phyloP scores from a whole-genome alignment of 192 early-diverging fungal genomes.

The Backusella psychrophila region DNA sequence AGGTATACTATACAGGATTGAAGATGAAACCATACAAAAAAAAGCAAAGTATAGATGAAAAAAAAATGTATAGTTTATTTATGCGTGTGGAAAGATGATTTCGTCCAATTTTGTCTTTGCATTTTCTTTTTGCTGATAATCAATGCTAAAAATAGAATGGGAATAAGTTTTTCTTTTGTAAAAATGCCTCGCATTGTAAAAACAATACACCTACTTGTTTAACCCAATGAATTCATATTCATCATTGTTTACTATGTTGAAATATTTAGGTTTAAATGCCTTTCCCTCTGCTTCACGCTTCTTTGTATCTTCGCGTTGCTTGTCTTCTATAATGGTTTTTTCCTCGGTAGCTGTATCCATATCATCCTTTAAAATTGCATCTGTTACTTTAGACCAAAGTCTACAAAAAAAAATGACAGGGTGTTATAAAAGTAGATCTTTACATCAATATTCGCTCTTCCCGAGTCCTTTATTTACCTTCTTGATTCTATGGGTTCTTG shows the following conservation, averaged over 20 bases:
- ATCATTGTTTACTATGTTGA: constrained; percentile 29
- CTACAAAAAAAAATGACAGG: constrained; percentile 13
- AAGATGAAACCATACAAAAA: no score
- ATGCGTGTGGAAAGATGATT: neutral
- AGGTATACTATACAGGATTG: no score
- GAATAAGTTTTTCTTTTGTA: neutral
- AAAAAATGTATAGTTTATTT: neutral
- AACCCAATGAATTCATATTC: constrained; percentile 22
- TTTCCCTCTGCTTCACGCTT: constrained; percentile 15
- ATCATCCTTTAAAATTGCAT: constrained; percentile 58
- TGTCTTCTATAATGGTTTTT: constrained; percentile 72
- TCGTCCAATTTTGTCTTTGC: constrained; percentile 3
- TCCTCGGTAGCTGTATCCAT: constrained; percentile 66
- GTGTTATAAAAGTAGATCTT: neutral
- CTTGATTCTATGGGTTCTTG: constrained; percentile 88
- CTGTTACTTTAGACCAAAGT: constrained; percentile 75
- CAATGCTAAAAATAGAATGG: neutral
- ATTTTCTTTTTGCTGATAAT: constrained; percentile 1
- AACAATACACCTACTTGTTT: constrained; percentile 5
- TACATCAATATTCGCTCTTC: neutral
- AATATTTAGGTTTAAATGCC: constrained; percentile 25
- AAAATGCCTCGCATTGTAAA: neutral
- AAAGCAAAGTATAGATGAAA: neutral
- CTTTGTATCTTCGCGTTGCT: constrained; percentile 57
- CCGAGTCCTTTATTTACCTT: constrained; percentile 38